These are phyloP conservation scores for Barnettozyma pratensis DNA, from an alignment of 805 yeast genomes.

Conservation along the genomic window DNA sequence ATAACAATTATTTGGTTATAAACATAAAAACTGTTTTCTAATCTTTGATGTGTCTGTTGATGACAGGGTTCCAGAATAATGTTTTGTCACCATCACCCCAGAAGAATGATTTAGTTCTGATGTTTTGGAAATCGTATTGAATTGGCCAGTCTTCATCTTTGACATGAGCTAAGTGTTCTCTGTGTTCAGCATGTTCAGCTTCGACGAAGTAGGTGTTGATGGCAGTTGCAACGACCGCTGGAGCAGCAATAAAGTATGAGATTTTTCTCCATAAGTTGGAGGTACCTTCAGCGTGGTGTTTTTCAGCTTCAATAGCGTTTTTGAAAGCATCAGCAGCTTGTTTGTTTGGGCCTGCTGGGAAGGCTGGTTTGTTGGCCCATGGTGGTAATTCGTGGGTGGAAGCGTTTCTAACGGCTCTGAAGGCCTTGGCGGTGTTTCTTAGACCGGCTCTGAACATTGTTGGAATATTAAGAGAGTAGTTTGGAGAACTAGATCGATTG, in stretches of 20 bases:
- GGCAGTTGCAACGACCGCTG: constrained; percentile 72
- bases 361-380: constrained; percentile 43
- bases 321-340: constrained; percentile 62
- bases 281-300: constrained; percentile 75
- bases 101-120: constrained; percentile 83
- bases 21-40: constrained; percentile 2
- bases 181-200: constrained; percentile 85
- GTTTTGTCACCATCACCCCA: constrained; percentile 99
- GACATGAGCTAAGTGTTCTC: constrained; percentile 62
- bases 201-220: constrained; percentile 80
- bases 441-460: constrained; percentile 42
- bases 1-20: not conserved
- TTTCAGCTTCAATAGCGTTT: constrained; percentile 55
- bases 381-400: constrained; percentile 31
- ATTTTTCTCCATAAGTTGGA: constrained; percentile 82
- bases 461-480: not conserved
- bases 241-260: constrained; percentile 73
- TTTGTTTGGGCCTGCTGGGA: constrained; percentile 33
- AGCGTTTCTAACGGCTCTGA: constrained; percentile 18
- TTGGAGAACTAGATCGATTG: too few relatives aligned
- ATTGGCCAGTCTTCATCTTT: constrained; percentile 91
- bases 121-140: constrained; percentile 87
- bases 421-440: constrained; percentile 26
- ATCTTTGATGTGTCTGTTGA: constrained; percentile 73
- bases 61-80: constrained; percentile 89